Evolutionary conservation across 371 early-diverging fungal genomes (phyloP), one percentile per base, ranked within the genome.

Genomic region (Circinella minor): DNA sequence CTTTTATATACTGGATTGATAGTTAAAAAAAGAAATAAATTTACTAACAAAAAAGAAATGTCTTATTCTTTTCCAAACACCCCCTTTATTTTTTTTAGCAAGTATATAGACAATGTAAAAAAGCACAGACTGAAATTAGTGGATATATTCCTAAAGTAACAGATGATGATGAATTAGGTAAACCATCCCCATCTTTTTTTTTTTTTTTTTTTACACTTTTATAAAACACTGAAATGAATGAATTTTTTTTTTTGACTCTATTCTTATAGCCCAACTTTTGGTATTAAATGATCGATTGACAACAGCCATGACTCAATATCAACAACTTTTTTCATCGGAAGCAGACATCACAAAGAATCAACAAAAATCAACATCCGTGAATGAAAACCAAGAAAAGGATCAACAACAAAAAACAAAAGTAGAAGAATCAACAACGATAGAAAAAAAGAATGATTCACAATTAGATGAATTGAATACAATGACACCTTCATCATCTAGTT

Each of bases 141-240:
- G 48, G 55, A 17, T 75, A 70, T 59, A 81, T 79, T 67, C 82
- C 78, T 13, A 62, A 66, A 55, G 65, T 81, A 43, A 66, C 73
- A 4, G 74, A 79, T 51, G 70, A 79, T 46, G 77, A 74, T 51
- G 75, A 81, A 17, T 65, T 88, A 36, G 81, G 87, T 87, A 80
- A 67, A 68, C 61, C 18, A 57, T 34, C 6, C 6, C 14, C 10
- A 18, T 17, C 46, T 6, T 4, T 27, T 65, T 48, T 17, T 61
- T 36, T 36, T 38, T 10, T 36, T 27, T 49, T n/a, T 39, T 36
- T 14, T 20, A 37, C 27, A 20, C 18, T 4, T 51, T 66, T 18
- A 46, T 36, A n/a, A n/a, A n/a, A n/a, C n/a, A n/a, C n/a, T n/a
- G n/a, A n/a, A n/a, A n/a, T n/a, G n/a, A n/a, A n/a, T n/a, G n/a